phyloP scores from a whole-genome alignment of 768 basidiomycete genomes.

The Leccinellum luteum region DNA sequence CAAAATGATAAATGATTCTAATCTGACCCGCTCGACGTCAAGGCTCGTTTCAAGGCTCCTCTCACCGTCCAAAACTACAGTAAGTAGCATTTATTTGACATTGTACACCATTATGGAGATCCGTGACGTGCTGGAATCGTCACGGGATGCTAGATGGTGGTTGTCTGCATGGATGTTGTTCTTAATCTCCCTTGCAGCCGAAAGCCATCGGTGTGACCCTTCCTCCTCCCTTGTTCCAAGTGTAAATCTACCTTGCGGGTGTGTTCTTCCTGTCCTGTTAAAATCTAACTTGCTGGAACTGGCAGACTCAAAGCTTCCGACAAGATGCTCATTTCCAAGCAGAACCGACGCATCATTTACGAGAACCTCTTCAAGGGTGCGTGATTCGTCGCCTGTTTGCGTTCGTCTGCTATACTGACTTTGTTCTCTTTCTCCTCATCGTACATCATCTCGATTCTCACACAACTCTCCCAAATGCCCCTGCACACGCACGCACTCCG shows the following conservation, averaged over 20 bases:
- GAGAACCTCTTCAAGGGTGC: slow-evolving; percentile 99
- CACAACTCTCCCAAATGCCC: neutral
- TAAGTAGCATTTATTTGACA: slow-evolving; percentile 18
- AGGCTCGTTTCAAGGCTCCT: slow-evolving; percentile 31
- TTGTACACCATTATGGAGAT: slow-evolving; percentile 6
- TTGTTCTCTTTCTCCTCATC: neutral
- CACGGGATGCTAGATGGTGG: slow-evolving; percentile 35
- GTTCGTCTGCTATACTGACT: neutral
- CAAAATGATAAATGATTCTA: too few relatives aligned
- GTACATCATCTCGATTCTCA: neutral
- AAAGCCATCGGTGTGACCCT: slow-evolving; percentile 34
- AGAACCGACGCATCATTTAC: slow-evolving; percentile 94
- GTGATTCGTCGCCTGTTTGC: slow-evolving; percentile 21
- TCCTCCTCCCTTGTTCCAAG: neutral
- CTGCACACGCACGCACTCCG: neutral
- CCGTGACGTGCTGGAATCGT: neutral
- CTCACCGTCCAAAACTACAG: slow-evolving; percentile 17
- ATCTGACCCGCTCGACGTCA: slow-evolving; percentile 38
- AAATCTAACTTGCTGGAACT: slow-evolving; percentile 1
- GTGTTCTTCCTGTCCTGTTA: neutral
- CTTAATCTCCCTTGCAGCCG: slow-evolving; percentile 26
- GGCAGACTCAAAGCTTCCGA: slow-evolving; percentile 1
- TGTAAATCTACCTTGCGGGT: neutral
- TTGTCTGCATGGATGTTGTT: slow-evolving; percentile 27
- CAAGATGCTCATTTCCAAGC: slow-evolving; percentile 96